phyloP scores from a whole-genome alignment of 257 asterid genomes.

The Mentha longifolia region DNA sequence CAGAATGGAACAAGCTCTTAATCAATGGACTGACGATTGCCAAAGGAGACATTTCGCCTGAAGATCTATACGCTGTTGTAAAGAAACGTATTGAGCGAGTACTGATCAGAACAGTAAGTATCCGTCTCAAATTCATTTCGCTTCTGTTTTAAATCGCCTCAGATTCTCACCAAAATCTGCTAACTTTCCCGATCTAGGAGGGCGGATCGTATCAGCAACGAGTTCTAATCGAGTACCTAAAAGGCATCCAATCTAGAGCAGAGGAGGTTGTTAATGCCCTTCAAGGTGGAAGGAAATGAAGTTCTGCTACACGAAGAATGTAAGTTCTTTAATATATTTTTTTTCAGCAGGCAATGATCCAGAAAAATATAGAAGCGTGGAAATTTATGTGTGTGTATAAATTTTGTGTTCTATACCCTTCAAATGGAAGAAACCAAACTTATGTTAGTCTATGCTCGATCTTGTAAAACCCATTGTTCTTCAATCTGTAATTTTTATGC shows the following conservation, averaged over 20 bases:
- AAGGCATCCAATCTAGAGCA: constrained; percentile 82
- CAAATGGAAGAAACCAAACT: background rate
- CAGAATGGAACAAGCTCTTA: constrained; percentile 82
- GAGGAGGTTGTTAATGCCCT: constrained; percentile 68
- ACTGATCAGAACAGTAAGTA: constrained; percentile 82
- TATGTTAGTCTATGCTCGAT: background rate
- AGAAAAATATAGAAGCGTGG: background rate
- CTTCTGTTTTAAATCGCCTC: constrained; percentile 15
- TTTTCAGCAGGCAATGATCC: background rate
- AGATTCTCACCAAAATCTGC: constrained; percentile 27
- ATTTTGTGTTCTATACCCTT: background rate
- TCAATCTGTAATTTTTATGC: background rate
- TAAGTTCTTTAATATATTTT: background rate
- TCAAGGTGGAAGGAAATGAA: constrained; percentile 42
- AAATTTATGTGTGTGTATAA: background rate
- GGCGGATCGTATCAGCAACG: constrained; percentile 98
- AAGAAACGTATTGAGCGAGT: constrained; percentile 89
- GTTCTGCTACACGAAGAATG: background rate
- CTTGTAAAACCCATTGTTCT: background rate
- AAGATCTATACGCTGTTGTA: constrained; percentile 65
- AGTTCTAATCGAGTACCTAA: constrained; percentile 82
- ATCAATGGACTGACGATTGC: constrained; percentile 71
- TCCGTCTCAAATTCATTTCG: background rate
- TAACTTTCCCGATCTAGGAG: constrained; percentile 51
- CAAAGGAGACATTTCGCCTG: constrained; percentile 74